Evolutionary conservation across 1,139 yeast genomes (phyloP), one percentile per base, ranked within the genome.

Genomic region (Hanseniaspora uvarum): DNA sequence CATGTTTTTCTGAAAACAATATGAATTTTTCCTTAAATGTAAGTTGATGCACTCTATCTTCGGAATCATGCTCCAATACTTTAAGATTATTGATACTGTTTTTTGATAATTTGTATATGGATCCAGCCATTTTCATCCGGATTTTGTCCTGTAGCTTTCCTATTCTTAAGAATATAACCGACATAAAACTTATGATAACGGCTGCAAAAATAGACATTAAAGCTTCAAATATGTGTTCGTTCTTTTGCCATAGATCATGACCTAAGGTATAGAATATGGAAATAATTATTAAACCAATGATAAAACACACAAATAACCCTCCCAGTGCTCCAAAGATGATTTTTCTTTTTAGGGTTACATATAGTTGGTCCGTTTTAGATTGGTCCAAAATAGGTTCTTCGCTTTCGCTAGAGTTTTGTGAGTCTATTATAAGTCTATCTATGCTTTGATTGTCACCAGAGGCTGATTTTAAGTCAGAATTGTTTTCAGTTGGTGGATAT

Each of bases 181-280:
- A 96, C 96, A 89, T 88, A 49, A 81, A 63, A 3, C 96, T 80
- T 58, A 89, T 89, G 66, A 89, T 78, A 24, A 85, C 73, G 0
- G 94, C 78, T 1, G 97, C 96, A 62, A 89, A 76, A 34, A 88
- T 71, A 66, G 88, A 83, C 64, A 89, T 80, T 37, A 83, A 76
- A 65, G 96, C 96, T 72, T 89, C 97, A 86, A 95, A 89, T 57
- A 88, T 76, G 66, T 89, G 96, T 68, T 89, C 97, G 51, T 95
- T 80, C 45, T 72, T 67, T 18, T 87, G 70, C 96, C 96, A 89
- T 59, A 88, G 71, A 73, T 89, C 94, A 36, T 80, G 78, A 54
- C 86, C 87, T 45, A 87, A 74, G 39, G 82, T 70, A 64, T 89
- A 88, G 68, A 86, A 89, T 16, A 85, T 80, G 61, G 87, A 88